These are phyloP conservation scores for Lentinula sp. DNA, from an alignment of 768 basidiomycete genomes.

Conservation along the genomic window DNA sequence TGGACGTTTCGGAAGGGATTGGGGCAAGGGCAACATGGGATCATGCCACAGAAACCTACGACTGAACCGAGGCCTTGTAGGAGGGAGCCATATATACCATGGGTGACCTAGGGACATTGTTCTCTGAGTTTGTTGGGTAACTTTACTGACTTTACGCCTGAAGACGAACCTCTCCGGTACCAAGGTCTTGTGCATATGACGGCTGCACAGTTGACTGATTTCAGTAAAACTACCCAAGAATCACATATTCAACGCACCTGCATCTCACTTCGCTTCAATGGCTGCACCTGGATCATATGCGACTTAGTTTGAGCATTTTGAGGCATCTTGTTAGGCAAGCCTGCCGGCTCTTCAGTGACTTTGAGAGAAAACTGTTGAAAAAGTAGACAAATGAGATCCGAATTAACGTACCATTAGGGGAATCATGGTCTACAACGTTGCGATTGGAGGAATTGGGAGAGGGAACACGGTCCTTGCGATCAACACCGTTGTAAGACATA, in stretches of 20 bases:
- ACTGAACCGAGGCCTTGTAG: slow-evolving; percentile 63
- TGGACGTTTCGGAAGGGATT: slow-evolving; percentile 84
- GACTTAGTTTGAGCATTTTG: slow-evolving; percentile 17
- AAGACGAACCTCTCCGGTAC: slow-evolving; percentile 45
- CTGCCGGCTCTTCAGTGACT: slow-evolving; percentile 62
- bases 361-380: slow-evolving; percentile 8
- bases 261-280: slow-evolving; percentile 81
- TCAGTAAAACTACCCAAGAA: neutral
- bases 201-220: slow-evolving; percentile 40
- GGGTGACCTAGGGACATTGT: slow-evolving; percentile 46
- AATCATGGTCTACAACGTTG: slow-evolving; percentile 71
- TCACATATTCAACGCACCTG: slow-evolving; percentile 43
- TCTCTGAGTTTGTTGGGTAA: neutral
- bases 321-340: slow-evolving; percentile 24
- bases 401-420: slow-evolving; percentile 49
- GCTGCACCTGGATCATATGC: slow-evolving; percentile 75
- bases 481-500: slow-evolving; percentile 23
- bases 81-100: slow-evolving; percentile 82
- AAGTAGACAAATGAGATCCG: too few species aligned
- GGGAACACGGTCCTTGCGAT: slow-evolving; percentile 49
- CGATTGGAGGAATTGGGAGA: slow-evolving; percentile 37
- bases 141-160: too few species aligned
- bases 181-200: slow-evolving; percentile 88
- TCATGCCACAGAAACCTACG: slow-evolving; percentile 65
- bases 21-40: slow-evolving; percentile 81